These are phyloP conservation scores for Saturnispora kantuleensis DNA, from an alignment of 805 yeast species.

Conservation along the genomic window DNA sequence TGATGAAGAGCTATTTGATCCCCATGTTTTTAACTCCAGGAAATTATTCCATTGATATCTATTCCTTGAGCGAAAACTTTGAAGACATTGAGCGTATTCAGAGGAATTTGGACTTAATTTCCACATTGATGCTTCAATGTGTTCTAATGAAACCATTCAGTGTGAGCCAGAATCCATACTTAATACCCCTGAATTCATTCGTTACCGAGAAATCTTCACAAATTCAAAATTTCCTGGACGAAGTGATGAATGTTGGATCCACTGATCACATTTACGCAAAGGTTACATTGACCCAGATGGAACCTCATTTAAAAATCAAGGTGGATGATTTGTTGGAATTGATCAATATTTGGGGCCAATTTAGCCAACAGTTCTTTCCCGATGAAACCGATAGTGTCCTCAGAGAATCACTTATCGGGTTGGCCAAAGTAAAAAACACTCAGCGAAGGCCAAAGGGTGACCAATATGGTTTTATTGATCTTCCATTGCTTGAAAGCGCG, in stretches of 20 bases:
- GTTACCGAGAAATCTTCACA: constrained; percentile 41
- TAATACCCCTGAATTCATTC: constrained; percentile 75
- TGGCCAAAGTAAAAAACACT: constrained; percentile 30
- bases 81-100: constrained; percentile 22
- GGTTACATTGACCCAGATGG: constrained; percentile 31
- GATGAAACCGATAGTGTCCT: neutral
- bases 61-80: constrained; percentile 16
- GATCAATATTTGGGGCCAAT: constrained; percentile 32
- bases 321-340: constrained; percentile 37
- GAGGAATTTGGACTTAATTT: constrained; percentile 47
- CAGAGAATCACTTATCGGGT: constrained; percentile 1
- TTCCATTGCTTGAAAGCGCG: constrained; percentile 7
- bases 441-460: constrained; percentile 10
- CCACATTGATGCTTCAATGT: constrained; percentile 53
- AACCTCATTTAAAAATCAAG: constrained; percentile 50
- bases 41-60: constrained; percentile 40
- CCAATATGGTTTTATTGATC: constrained; percentile 9
- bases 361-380: constrained; percentile 26
- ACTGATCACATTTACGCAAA: constrained; percentile 52
- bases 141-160: constrained; percentile 58
- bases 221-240: constrained; percentile 35
- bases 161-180: constrained; percentile 46
- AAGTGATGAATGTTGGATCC: constrained; percentile 43
- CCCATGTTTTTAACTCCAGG: constrained; percentile 44
- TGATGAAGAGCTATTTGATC: constrained; percentile 42